Evolutionary conservation across 2,329 filamentous ascomycete genomes (phyloP).

Genomic region (Diaporthe sp.): DNA sequence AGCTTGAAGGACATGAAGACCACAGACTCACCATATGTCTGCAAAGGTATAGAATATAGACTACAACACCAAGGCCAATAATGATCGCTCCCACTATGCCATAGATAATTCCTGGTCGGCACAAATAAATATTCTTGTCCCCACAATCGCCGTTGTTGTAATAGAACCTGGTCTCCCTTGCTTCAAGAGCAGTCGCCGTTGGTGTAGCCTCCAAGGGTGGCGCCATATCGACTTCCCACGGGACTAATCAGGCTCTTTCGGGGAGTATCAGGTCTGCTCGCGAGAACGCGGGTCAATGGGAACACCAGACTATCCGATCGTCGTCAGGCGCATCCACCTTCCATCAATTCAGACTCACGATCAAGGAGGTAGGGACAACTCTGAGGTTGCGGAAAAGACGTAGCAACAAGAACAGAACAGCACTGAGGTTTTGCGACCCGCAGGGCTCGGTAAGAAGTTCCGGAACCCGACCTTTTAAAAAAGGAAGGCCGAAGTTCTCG

Average conservation of each 20-base stretch:
- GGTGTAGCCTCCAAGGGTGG: neutral
- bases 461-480: neutral
- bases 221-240: neutral
- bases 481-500: neutral
- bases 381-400: neutral
- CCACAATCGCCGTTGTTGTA: constrained; percentile 9
- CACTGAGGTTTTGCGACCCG: neutral
- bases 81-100: neutral
- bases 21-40: neutral
- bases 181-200: neutral
- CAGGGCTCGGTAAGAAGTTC: neutral
- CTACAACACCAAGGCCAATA: neutral
- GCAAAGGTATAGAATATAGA: neutral
- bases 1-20: neutral
- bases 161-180: neutral
- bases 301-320: neutral
- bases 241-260: neutral
- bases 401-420: neutral
- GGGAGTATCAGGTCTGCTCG: neutral
- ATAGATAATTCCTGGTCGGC: constrained; percentile 12
- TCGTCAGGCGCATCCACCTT: neutral
- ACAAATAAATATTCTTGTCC: constrained; percentile 4
- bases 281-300: neutral
- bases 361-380: neutral
- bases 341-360: neutral